Percentiles rank a stretch among this genome's conserved stretches.
phyloP scores from a whole-genome alignment of 2,329 filamentous ascomycete genomes.

The Colletotrichum incanum region DNA sequence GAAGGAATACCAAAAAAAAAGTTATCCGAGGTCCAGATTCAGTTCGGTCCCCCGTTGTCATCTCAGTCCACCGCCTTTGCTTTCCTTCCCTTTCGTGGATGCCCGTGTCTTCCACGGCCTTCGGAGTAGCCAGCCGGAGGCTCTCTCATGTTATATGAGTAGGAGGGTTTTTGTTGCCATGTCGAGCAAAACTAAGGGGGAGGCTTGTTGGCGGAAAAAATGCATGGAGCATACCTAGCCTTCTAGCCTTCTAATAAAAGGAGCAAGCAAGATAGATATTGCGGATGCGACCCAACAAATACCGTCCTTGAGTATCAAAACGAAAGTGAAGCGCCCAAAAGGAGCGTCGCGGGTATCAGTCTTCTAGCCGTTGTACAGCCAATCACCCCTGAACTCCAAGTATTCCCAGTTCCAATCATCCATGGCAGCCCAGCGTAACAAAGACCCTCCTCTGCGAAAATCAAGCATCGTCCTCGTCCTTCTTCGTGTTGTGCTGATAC shows the following conservation, averaged over 20 bases:
- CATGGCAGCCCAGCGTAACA: neutral
- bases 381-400: constrained; percentile 18
- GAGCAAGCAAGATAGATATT: constrained; percentile 14
- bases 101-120: neutral
- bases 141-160: neutral
- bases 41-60: constrained; percentile 29
- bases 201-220: neutral
- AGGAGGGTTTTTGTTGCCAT: neutral
- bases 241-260: constrained; percentile 9
- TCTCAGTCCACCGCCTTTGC: constrained; percentile 40
- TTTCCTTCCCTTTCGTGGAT: neutral
- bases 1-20: constrained; percentile 41
- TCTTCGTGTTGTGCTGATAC: constrained; percentile 52
- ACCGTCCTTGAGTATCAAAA: neutral
- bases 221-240: neutral
- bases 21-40: constrained; percentile 34
- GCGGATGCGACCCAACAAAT: constrained; percentile 14
- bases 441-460: too few relatives aligned
- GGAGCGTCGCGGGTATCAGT: constrained; percentile 43
- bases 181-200: neutral
- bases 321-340: constrained; percentile 28
- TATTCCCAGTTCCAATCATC: constrained; percentile 2
- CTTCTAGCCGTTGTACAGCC: constrained; percentile 16
- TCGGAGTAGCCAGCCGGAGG: neutral
- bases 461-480: constrained; percentile 44